Evolutionary conservation across 2,329 filamentous ascomycete genomes (phyloP).

Genomic region (Cercospora sp.): DNA sequence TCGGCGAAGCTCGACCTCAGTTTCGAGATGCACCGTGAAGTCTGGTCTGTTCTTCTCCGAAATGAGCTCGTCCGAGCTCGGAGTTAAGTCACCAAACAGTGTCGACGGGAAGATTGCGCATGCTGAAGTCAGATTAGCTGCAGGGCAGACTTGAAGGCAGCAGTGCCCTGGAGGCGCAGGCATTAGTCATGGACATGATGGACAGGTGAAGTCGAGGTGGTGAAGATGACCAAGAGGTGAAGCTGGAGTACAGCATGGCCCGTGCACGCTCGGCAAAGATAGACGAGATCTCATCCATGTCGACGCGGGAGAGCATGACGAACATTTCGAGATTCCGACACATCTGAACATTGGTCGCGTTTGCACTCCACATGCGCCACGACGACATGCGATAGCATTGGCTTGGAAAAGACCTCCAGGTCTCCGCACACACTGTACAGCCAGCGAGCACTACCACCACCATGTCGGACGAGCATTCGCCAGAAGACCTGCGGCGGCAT

Average conservation of each 20-base stretch:
- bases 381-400: conserved; percentile 11
- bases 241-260: background rate
- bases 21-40: background rate
- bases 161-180: background rate
- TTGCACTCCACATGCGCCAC: background rate
- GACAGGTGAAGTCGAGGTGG: background rate
- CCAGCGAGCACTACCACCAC: background rate
- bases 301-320: conserved; percentile 1
- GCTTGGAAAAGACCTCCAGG: background rate
- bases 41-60: background rate
- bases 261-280: background rate
- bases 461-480: conserved; percentile 28
- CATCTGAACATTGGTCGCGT: background rate
- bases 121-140: background rate
- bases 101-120: background rate
- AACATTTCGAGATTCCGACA: conserved; percentile 2
- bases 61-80: conserved; percentile 12
- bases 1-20: background rate
- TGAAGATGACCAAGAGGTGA: background rate
- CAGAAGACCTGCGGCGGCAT: conserved; percentile 23
- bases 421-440: background rate
- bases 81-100: background rate
- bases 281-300: conserved; percentile 1
- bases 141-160: background rate
- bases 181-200: background rate